Percentiles rank a stretch among this genome's conserved stretches.
Evolutionary conservation across 2,329 filamentous ascomycete genomes (phyloP).

Genomic region (Cordyceps fumosorosea): DNA sequence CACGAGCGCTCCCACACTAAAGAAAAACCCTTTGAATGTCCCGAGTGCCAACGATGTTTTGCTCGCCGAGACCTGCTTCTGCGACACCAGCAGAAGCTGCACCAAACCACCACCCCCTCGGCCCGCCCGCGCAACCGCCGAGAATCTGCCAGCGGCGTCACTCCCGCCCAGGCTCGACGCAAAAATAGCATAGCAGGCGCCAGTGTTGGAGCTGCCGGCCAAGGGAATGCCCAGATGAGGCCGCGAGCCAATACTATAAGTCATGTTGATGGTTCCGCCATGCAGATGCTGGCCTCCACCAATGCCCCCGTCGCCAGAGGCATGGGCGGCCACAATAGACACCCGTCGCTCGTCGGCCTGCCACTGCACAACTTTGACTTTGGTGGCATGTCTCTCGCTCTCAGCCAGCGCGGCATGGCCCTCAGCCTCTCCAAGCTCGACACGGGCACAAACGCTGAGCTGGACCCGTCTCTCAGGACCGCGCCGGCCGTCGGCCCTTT

Average conservation of each 20-base stretch:
- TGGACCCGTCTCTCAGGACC: conserved; percentile 64
- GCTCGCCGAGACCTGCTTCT: conserved; percentile 86
- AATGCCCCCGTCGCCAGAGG: conserved; percentile 45
- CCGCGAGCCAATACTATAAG: conserved; percentile 95
- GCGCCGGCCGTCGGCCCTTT: conserved; percentile 63
- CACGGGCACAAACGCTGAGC: conserved; percentile 63
- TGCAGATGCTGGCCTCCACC: conserved; percentile 63
- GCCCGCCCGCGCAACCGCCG: conserved; percentile 80
- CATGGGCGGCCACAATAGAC: conserved; percentile 58
- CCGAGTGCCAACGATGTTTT: conserved; percentile 90
- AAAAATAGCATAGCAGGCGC: conserved; percentile 81
- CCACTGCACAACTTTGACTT: conserved; percentile 55
- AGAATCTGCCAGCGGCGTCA: conserved; percentile 75
- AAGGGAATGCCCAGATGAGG: conserved; percentile 57
- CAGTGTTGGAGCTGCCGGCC: conserved; percentile 33
- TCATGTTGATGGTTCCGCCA: conserved; percentile 72
- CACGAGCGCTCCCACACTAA: conserved; percentile 42
- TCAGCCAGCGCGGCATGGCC: conserved; percentile 59
- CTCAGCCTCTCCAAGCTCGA: conserved; percentile 77
- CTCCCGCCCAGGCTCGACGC: conserved; percentile 62
- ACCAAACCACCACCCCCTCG: conserved; percentile 84
- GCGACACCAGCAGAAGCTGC: conserved; percentile 96
- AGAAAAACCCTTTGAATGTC: conserved; percentile 97
- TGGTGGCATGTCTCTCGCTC: conserved; percentile 62
- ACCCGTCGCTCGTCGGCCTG: conserved; percentile 67